Evolutionary conservation across 768 basidiomycete genomes (phyloP), one percentile per base, ranked within the genome.

Genomic region (Pleurotus platypus): DNA sequence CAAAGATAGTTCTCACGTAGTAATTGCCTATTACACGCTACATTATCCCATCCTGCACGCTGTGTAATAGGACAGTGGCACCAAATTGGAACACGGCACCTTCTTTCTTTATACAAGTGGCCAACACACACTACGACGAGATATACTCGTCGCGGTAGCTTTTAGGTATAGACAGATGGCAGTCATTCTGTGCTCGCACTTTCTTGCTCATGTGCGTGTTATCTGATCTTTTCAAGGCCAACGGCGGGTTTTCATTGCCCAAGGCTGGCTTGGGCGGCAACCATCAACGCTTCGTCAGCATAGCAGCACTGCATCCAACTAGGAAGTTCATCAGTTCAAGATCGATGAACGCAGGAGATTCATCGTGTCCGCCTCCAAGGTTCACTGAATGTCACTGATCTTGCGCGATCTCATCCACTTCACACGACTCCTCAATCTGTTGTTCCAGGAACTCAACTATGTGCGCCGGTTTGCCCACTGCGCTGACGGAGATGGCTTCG

Each of bases 401-500:
- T 89, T 24, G 67, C 77, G 60, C 47, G 79, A 63, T 18, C 56
- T 39, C 24, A 24, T n/a, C 18, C 22, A 9, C 20, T 49, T 8
- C 40, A 39, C 35, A n/a, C 35, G 24, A 20, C 16, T 30, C 12
- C 35, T 46, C 20, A 57, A 53, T 6, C 11, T 45, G 18, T 20
- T n/a, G 7, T 38, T 56, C 18, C 49, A 57, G 62, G 51, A 55
- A 37, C 54, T 85, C 81, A 63, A 59, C 16, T 77, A 85, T 63
- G 80, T 87, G 26, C 78, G 79, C 35, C 60, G 64, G 8, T 79
- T 75, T 47, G 89, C 89, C 0, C 90, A 92, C 63, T 79, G 82
- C 61, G 91, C 92, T 68, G 93, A 90, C 60, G 83, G 75, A 12
- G 70, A 79, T 24, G 90, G 91, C 7, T 90, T 81, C 63, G 71